Base-by-base conservation (phyloP, 805 yeast species). In the Clavispora carvajalis region DNA sequence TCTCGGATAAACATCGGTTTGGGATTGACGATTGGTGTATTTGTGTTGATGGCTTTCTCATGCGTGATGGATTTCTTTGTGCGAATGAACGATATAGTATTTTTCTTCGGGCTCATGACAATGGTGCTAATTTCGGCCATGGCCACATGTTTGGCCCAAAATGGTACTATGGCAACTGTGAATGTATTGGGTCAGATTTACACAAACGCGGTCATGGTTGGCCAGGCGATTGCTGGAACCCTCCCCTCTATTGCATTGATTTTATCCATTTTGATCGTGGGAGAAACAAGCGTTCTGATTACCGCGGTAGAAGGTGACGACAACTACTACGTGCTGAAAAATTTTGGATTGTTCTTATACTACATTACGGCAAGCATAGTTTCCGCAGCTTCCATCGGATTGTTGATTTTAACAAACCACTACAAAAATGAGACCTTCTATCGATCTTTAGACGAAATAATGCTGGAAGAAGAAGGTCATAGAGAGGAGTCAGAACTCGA, bases 141-240 rank as follows among this genome's bases (percentile, higher is more conserved):
- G 36, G 95, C 95, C 12, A 80, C 93, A 1, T 82, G 95, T 24
- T 64, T 82, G 47, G 82, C 93, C 2, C 99, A 91, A 54, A 91
- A 87, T 54, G 97, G 97, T 10, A 73, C 85, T 7, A 79, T 90
- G 80, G 95, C 98, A 5, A 71, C 87, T 30, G 93, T 83, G 3
- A 85, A 86, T 52, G 78, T 83, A 1, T 69, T 79, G 55, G 90
- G 93, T 4, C 73, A 87, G 1, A 73, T 79, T 11, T 85, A 77
- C 57, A 90, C 95, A 9, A 96, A 93, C 54, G 95, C 85, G 0
- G 84, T 84, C 2, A 86, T 93, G 84, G 90, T 90, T 3, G 99
- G 99, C 1, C 96, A 91, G 60, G 96, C 95, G 0, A 67, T 91
- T 13, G 88, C 97, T 0, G 99, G 99, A 2, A 95, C 93, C 0